Evolutionary conservation across 441 rosid genomes (phyloP).

Genomic region (Populus tomentosa): DNA sequence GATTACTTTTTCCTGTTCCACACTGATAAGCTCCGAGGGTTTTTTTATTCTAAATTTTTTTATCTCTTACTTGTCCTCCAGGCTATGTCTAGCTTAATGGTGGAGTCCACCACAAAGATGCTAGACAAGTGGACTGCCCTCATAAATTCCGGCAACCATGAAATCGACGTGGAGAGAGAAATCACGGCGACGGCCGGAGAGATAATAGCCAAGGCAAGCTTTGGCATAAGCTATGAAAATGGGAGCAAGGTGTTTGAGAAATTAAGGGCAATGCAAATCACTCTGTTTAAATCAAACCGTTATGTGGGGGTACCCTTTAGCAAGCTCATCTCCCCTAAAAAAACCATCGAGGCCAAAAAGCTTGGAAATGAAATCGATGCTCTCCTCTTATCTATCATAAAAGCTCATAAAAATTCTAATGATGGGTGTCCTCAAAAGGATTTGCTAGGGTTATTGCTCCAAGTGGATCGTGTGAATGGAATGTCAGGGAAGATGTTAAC

Average conservation of each 20-base stretch:
- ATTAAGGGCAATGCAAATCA: slow-evolving; percentile 62
- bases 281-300: slow-evolving; percentile 70
- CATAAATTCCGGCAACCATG: slow-evolving; percentile 41
- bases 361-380: slow-evolving; percentile 75
- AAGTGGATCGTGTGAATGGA: slow-evolving; percentile 32
- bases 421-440: slow-evolving; percentile 30
- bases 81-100: slow-evolving; percentile 50
- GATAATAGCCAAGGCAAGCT: slow-evolving; percentile 83
- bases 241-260: slow-evolving; percentile 59
- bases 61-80: background rate
- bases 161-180: slow-evolving; percentile 69
- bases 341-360: slow-evolving; percentile 48
- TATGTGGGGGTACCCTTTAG: slow-evolving; percentile 84
- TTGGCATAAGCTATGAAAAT: slow-evolving; percentile 57
- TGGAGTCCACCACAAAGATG: slow-evolving; percentile 68
- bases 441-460: slow-evolving; percentile 60
- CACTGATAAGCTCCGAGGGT: no score
- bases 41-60: background rate
- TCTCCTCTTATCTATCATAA: slow-evolving; percentile 56
- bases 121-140: slow-evolving; percentile 37
- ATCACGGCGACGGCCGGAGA: slow-evolving; percentile 70
- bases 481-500: slow-evolving; percentile 42
- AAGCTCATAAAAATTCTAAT: slow-evolving; percentile 32
- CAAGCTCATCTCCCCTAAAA: slow-evolving; percentile 44
- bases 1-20: no score